Conservation (phyloP, 2,329 filamentous ascomycete genomes). For the Hymenoscyphus fraxineus region DNA sequence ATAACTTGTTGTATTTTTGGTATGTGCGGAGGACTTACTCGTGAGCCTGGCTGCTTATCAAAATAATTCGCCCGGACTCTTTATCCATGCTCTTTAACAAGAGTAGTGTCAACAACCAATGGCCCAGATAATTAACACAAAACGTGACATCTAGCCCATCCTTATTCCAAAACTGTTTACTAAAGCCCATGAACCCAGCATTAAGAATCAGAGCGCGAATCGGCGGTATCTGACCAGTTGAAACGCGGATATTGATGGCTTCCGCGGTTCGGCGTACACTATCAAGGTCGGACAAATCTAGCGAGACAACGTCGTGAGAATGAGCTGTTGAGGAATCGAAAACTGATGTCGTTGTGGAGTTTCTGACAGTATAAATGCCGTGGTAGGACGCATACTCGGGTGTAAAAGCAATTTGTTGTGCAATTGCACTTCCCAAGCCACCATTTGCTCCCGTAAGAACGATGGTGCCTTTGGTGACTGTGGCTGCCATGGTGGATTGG, state of each 20-base stretch:
- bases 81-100: slow-evolving; percentile 36
- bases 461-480: slow-evolving; percentile 21
- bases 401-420: slow-evolving; percentile 16
- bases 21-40: slow-evolving; percentile 22
- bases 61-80: slow-evolving; percentile 33
- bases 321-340: slow-evolving; percentile 1
- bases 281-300: slow-evolving; percentile 13
- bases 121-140: slow-evolving; percentile 34
- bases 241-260: slow-evolving; percentile 22
- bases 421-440: slow-evolving; percentile 25
- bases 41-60: slow-evolving; percentile 35
- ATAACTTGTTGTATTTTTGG: too few species aligned
- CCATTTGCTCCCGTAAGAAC: slow-evolving; percentile 29
- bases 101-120: slow-evolving; percentile 35
- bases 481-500: not conserved
- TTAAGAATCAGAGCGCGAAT: slow-evolving; percentile 26
- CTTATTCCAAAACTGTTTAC: slow-evolving; percentile 30
- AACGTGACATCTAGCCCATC: slow-evolving; percentile 37
- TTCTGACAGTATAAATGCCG: slow-evolving; percentile 25
- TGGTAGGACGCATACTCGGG: slow-evolving; percentile 14
- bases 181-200: slow-evolving; percentile 23
- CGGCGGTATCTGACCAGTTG: slow-evolving; percentile 19
- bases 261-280: slow-evolving; percentile 17
- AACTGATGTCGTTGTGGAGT: slow-evolving; percentile 4
- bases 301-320: slow-evolving; percentile 4